Conservation (phyloP, 768 basidiomycete species). For the Podaxis sp. region DNA sequence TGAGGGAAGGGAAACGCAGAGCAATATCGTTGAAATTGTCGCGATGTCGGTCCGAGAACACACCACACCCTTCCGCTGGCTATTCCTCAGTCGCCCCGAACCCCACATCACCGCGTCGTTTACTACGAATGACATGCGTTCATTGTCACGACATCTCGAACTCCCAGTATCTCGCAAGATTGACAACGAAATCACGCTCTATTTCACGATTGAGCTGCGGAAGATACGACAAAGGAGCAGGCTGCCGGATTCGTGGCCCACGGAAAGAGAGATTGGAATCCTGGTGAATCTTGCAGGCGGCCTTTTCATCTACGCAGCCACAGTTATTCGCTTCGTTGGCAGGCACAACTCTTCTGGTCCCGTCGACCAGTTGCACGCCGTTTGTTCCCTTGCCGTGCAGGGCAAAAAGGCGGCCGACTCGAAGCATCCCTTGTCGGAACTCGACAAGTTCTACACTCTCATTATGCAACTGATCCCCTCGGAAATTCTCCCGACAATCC, state of each 20-base stretch:
- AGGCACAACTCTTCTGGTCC: not conserved
- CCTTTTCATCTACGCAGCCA: constrained; percentile 4
- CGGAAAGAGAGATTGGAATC: not conserved
- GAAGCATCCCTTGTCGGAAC: not conserved
- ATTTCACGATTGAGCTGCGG: not conserved
- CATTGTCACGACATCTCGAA: not conserved
- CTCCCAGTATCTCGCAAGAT: constrained; percentile 4
- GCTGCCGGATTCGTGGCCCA: constrained; percentile 7
- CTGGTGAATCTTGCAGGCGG: constrained; percentile 6
- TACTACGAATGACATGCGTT: not conserved
- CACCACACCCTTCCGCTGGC: not conserved
- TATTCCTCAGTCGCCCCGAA: constrained; percentile 5
- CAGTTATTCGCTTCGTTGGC: constrained; percentile 11
- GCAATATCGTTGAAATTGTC: not conserved
- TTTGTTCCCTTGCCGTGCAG: not conserved
- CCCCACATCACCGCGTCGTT: constrained; percentile 2
- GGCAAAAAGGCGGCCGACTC: not conserved
- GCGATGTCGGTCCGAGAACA: not conserved
- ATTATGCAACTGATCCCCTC: not conserved
- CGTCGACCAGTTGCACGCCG: not conserved
- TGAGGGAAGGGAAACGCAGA: not conserved
- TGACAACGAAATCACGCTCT: constrained; percentile 8
- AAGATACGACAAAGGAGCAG: not conserved
- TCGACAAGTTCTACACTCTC: not conserved
- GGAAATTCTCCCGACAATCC: not conserved